Percentiles rank a stretch among this genome's conserved stretches.
Conservation (phyloP, 768 basidiomycete genomes). For the Saitozyma podzolica region DNA sequence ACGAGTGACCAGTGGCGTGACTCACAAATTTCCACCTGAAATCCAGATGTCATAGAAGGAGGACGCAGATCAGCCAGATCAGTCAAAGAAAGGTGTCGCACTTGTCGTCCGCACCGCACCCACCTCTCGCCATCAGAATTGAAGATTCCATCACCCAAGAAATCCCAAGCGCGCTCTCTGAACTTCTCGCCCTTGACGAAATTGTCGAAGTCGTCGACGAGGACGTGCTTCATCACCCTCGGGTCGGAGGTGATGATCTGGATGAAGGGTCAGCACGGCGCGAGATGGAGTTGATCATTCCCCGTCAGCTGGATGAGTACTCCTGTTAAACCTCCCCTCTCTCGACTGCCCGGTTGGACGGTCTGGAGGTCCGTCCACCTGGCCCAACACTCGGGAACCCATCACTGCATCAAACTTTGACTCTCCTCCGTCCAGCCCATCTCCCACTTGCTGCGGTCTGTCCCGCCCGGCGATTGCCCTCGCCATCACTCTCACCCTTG, state of each 20-base stretch:
- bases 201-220: slow-evolving; percentile 36
- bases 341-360: background rate
- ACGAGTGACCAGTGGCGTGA: background rate
- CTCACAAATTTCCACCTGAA: slow-evolving; percentile 41
- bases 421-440: too few relatives aligned
- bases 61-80: background rate
- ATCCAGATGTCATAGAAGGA: background rate
- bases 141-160: slow-evolving; percentile 52
- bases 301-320: too few relatives aligned
- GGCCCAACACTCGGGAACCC: background rate
- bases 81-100: background rate
- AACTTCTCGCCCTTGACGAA: slow-evolving; percentile 47
- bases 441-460: too few relatives aligned
- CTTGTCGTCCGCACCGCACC: background rate
- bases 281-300: background rate
- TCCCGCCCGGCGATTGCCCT: background rate
- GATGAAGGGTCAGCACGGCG: too few relatives aligned
- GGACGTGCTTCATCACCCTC: slow-evolving; percentile 35
- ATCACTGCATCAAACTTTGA: too few relatives aligned
- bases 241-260: slow-evolving; percentile 42
- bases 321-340: too few relatives aligned
- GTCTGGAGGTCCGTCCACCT: background rate
- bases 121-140: slow-evolving; percentile 41
- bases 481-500: background rate
- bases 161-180: slow-evolving; percentile 34